Percentiles rank a stretch among this genome's conserved stretches.
phyloP scores from a whole-genome alignment of 768 basidiomycete species.

The Auricularia sp. region DNA sequence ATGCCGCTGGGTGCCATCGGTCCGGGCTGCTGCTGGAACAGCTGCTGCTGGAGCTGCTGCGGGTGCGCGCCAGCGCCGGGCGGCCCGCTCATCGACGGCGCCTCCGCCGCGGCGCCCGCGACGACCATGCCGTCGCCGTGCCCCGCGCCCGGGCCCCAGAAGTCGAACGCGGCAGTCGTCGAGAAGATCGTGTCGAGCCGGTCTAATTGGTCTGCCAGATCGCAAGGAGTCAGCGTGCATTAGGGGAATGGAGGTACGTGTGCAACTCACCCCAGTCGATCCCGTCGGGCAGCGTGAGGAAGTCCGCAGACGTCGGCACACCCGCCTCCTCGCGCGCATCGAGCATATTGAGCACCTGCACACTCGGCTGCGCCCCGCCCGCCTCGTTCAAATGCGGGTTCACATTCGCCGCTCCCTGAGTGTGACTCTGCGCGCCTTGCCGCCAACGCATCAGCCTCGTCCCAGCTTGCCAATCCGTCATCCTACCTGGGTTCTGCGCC shows the following conservation, averaged over 20 bases:
- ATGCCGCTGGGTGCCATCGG: not conserved
- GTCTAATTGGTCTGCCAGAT: not conserved
- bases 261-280: not conserved
- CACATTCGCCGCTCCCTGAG: not conserved
- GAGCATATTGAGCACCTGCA: not conserved
- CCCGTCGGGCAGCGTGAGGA: not conserved
- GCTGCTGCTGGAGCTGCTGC: not conserved
- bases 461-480: too few species aligned
- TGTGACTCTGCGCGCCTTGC: too few species aligned
- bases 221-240: not conserved
- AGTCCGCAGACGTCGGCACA: not conserved
- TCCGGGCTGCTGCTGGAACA: not conserved
- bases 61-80: not conserved
- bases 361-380: not conserved
- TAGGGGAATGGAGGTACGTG: not conserved
- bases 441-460: too few species aligned
- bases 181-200: not conserved
- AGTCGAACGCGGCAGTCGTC: not conserved
- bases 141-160: not conserved
- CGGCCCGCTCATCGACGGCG: not conserved
- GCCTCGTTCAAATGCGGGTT: not conserved
- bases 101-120: not conserved
- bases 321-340: not conserved
- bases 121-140: not conserved
- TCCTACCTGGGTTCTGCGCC: too few species aligned